phyloP scores from a whole-genome alignment of 1,284 basidiomycete genomes.

The Golubevia sp. region DNA sequence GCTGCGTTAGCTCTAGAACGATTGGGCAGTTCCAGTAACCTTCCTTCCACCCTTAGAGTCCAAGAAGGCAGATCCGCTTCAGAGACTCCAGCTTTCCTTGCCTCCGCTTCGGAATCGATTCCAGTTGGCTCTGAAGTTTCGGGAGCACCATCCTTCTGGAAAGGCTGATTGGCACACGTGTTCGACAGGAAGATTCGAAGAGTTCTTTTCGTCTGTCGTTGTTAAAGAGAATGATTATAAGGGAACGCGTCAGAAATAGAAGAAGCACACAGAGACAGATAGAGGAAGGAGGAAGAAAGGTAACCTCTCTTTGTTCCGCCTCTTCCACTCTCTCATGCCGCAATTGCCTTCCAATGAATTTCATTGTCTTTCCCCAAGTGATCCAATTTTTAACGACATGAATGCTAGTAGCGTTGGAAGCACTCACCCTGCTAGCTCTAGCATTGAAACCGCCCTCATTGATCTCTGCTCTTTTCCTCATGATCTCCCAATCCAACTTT shows the following conservation, averaged over 20 bases:
- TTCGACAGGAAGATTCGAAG: constrained; percentile 87
- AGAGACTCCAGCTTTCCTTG: constrained; percentile 14
- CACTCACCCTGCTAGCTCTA: too few relatives aligned
- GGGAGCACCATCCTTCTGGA: constrained; percentile 38
- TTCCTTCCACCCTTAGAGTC: constrained; percentile 85
- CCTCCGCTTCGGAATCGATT: constrained; percentile 9
- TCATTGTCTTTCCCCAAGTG: too few relatives aligned
- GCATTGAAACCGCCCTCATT: constrained; percentile 23
- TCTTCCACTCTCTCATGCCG: too few relatives aligned
- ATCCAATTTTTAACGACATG: too few relatives aligned
- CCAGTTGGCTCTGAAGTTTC: constrained; percentile 7
- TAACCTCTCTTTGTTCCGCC: too few relatives aligned
- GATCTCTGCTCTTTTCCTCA: constrained; percentile 82
- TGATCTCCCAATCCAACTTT: constrained; percentile 92
- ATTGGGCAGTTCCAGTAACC: constrained; percentile 69
- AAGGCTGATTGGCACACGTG: constrained; percentile 77
- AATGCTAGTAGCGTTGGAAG: too few relatives aligned
- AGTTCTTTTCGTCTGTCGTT: constrained; percentile 75
- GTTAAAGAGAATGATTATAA: constrained; percentile 31
- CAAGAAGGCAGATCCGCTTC: constrained; percentile 73
- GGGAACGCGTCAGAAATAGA: constrained; percentile 75
- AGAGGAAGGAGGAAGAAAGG: too few relatives aligned
- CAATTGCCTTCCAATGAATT: too few relatives aligned
- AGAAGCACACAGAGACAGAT: too few relatives aligned
- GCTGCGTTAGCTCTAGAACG: constrained; percentile 47